These are phyloP conservation scores for Paramecium sonneborni DNA, from an alignment of 73 alveolate genomes.

Conservation along the genomic window DNA sequence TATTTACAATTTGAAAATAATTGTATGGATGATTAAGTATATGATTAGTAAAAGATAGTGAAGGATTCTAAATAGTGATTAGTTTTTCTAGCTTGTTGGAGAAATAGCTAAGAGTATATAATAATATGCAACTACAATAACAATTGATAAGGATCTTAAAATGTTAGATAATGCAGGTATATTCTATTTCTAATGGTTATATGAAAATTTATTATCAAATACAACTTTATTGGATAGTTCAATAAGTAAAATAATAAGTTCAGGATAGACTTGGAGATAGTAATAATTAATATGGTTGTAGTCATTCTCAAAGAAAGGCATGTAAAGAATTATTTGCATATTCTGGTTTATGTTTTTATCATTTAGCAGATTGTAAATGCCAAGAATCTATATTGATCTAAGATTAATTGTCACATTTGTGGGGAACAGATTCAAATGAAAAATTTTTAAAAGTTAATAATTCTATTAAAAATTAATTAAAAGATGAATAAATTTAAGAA, in stretches of 20 bases:
- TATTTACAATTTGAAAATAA: slow-evolving; percentile 9
- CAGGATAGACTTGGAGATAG: background rate
- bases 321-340: background rate
- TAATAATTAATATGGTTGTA: background rate
- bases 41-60: background rate
- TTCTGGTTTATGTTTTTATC: background rate
- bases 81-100: background rate
- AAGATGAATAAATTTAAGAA: background rate
- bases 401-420: background rate
- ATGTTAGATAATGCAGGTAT: slow-evolving; percentile 20
- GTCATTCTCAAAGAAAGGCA: background rate
- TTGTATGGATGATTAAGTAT: background rate
- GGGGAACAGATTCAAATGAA: background rate
- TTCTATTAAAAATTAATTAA: background rate
- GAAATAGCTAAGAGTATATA: background rate
- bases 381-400: background rate
- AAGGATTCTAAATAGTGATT: background rate
- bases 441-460: background rate
- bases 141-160: background rate
- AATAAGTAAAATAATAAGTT: background rate
- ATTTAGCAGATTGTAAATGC: background rate
- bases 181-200: background rate
- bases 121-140: background rate
- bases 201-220: background rate
- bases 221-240: background rate